Conservation (phyloP, 768 basidiomycete species). For the Mycena filopes region DNA sequence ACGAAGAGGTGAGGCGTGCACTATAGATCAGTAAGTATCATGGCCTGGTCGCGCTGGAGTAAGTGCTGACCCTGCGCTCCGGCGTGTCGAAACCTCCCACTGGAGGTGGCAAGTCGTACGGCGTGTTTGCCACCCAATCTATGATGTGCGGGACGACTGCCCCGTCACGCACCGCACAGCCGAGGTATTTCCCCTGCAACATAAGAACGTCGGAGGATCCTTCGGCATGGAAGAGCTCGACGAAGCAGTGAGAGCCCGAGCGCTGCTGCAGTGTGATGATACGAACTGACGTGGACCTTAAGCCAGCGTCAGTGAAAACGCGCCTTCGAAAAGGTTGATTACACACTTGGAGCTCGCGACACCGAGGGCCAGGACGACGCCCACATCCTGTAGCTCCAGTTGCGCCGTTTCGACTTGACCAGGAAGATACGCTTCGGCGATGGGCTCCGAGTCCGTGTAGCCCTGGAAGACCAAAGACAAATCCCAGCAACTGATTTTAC, state of each 20-base stretch:
- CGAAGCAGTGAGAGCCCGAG: not conserved
- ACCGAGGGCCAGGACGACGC: no score
- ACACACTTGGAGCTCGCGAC: no score
- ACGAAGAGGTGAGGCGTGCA: no score
- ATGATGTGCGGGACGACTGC: slow-evolving; percentile 14
- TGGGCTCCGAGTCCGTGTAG: not conserved
- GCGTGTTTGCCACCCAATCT: not conserved
- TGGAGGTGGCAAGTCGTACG: slow-evolving; percentile 2
- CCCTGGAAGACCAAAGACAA: slow-evolving; percentile 5
- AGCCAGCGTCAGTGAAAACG: no score
- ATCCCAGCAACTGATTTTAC: slow-evolving; percentile 29
- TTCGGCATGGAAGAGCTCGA: slow-evolving; percentile 8
- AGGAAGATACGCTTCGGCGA: slow-evolving; percentile 19
- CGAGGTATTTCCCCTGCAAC: slow-evolving; percentile 20
- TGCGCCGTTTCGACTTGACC: slow-evolving; percentile 25
- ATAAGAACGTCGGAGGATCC: slow-evolving; percentile 16
- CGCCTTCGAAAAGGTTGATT: no score
- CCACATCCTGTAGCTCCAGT: slow-evolving; percentile 9
- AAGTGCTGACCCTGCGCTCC: not conserved
- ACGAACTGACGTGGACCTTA: not conserved
- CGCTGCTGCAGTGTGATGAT: slow-evolving; percentile 1
- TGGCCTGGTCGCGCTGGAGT: not conserved
- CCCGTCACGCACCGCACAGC: slow-evolving; percentile 22
- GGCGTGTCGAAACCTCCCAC: slow-evolving; percentile 6
- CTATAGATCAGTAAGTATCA: no score